Base-by-base conservation (phyloP, 2,329 filamentous ascomycete species). In the Anisogramma anomala region DNA sequence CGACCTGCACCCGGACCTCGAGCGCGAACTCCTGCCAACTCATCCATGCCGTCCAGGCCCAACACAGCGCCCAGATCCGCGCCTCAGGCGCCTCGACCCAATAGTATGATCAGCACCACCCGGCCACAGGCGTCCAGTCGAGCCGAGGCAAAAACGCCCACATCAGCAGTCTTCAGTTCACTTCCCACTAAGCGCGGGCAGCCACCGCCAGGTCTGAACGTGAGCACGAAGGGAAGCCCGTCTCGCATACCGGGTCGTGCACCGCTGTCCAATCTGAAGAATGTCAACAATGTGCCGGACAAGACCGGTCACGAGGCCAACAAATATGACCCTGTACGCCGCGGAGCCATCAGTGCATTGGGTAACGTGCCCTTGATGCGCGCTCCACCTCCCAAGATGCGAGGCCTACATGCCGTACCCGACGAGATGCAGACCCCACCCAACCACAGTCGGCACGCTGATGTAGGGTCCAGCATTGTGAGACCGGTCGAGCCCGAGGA, bases 311-410 rank as follows among this genome's bases (percentile, higher is more conserved):
- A 59, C 27, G 65, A 66, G 63, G 13, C 15, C 10, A 39, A 42
- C 11, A 45, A 45, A 48, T 62, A 61, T 39, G 63, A 61, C 47
- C 60, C 55, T 32, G 64, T 63, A 47, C 65, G 60, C 7, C 56
- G 62, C 28, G 62, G 64, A 34, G 64, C 69, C 33, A 64, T 68
- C 38, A 32, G 30, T 32, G 30, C 30, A 10, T 11, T 32, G 14
- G 30, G 30, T 32, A 32, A 32, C 18, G 72, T 74, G 38, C 74
- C 74, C 0, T 58, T 66, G 33, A 60, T 70, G 54, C 70, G 78
- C 47, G 80, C 80, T 1, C 85, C 86, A 26, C 88, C 88, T 10
- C 89, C 89, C 36, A 91, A 87, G 59, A 95, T 96, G 87, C 79
- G 89, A 49, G 86, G 93, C 31, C 69, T 95, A 37, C 56, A 64